phyloP scores from a whole-genome alignment of 768 basidiomycete genomes.

The Podaxis pistillaris region DNA sequence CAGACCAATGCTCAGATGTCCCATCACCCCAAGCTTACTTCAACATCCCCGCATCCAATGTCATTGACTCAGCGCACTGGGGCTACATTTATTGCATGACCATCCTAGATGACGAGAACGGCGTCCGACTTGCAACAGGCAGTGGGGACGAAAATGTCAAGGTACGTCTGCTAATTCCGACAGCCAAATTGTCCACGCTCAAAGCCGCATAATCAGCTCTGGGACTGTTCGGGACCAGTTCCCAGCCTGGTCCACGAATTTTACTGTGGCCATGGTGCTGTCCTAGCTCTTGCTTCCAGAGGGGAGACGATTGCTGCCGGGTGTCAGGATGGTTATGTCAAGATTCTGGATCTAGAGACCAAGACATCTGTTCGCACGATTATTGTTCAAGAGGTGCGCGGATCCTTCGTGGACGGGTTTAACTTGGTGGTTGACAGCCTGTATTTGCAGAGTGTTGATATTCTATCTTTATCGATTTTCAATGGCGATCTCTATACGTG shows the following conservation, averaged over 20 bases:
- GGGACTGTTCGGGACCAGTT: slow-evolving; percentile 49
- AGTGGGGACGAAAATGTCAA: slow-evolving; percentile 92
- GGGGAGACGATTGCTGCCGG: slow-evolving; percentile 89
- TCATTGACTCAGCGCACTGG: slow-evolving; percentile 87
- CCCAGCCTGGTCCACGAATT: slow-evolving; percentile 63
- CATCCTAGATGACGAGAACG: slow-evolving; percentile 27
- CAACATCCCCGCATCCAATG: slow-evolving; percentile 63
- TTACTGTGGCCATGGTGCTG: slow-evolving; percentile 72
- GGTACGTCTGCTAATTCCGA: slow-evolving; percentile 34
- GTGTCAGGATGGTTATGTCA: slow-evolving; percentile 91
- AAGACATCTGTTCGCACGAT: slow-evolving; percentile 84
- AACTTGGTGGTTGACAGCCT: background rate
- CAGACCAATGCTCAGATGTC: slow-evolving; percentile 23
- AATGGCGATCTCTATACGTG: slow-evolving; percentile 65
- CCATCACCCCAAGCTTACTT: slow-evolving; percentile 40
- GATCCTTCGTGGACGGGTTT: background rate
- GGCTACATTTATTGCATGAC: slow-evolving; percentile 91
- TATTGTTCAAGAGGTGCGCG: slow-evolving; percentile 72
- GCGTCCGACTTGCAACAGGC: slow-evolving; percentile 68
- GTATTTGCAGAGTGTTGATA: slow-evolving; percentile 61
- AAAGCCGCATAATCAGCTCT: slow-evolving; percentile 47
- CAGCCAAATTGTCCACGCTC: background rate
- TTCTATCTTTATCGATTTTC: slow-evolving; percentile 76
- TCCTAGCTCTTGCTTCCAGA: slow-evolving; percentile 72
- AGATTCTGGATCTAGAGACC: slow-evolving; percentile 89